These are phyloP conservation scores for Linum lewisii DNA, from an alignment of 345 rosid genomes.

Conservation along the genomic window DNA sequence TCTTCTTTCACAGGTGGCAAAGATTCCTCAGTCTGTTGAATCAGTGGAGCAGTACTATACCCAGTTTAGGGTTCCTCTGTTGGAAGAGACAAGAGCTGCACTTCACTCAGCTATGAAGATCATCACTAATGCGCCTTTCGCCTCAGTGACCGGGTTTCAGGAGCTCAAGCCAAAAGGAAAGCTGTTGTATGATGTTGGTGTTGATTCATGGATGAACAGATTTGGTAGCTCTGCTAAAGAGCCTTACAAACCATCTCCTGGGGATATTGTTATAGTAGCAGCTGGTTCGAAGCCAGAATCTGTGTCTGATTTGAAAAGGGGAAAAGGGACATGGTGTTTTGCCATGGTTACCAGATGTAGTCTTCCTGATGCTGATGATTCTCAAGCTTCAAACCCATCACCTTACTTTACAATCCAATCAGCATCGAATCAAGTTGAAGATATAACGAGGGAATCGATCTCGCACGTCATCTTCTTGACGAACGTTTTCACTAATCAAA, in stretches of 20 bases:
- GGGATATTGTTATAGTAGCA: conserved; percentile 30
- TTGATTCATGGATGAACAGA: conserved; percentile 33
- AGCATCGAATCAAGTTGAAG: background rate
- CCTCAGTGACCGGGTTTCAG: conserved; percentile 11
- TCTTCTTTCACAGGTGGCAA: conserved; percentile 12
- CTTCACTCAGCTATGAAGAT: background rate
- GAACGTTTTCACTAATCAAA: background rate
- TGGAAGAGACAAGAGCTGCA: conserved; percentile 20
- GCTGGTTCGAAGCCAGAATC: conserved; percentile 23
- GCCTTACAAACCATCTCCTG: conserved; percentile 33
- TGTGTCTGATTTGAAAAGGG: conserved; percentile 26
- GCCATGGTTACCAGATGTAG: background rate
- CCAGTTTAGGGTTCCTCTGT: conserved; percentile 10
- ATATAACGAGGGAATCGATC: background rate
- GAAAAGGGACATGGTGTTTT: conserved; percentile 23
- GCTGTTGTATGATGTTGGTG: conserved; percentile 14
- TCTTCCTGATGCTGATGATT: too few species aligned
- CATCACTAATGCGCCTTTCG: conserved; percentile 20
- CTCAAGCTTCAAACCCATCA: background rate
- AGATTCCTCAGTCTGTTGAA: conserved; percentile 16
- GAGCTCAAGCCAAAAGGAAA: background rate
- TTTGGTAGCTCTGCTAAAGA: conserved; percentile 14
- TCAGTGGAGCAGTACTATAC: conserved; percentile 9
- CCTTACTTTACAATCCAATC: background rate
- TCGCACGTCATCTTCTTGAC: background rate